Evolutionary conservation across 495 filamentous ascomycete species (phyloP), one percentile per base, ranked within the genome.

Genomic region (Penicillium robsamsonii): DNA sequence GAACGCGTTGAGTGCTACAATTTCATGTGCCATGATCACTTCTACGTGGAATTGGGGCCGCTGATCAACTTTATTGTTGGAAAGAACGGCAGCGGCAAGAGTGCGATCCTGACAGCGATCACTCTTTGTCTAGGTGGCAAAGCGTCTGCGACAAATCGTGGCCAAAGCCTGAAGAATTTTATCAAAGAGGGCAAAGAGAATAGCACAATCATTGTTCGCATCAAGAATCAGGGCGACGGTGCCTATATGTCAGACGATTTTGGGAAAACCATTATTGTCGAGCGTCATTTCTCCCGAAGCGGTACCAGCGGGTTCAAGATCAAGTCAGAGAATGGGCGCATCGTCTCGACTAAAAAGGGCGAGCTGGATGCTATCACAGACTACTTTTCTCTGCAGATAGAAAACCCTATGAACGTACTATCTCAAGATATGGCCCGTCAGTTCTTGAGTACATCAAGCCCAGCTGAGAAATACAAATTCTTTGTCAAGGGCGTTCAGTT

Each of bases 11-110:
- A 83, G 47, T 95, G 90, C 69, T 83, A 86, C 56, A 97, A 96
- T 66, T 96, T 96, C 68, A 96, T 97, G 94, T 97, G 93, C 64
- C 94, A 99, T 65, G 73, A 79, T 17, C 85, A 84, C 55, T 83
- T 97, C 15, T 80, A 86, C 50, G 87, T 96, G 46, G 81, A 87
- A 38, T 77, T 99, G 17, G 93, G 94, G 0, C 93, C 94, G 0
- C 79, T 96, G 5, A 94, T 97, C 61, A 99, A 97, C 69, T 99
- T 97, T 71, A 91, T 99, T 48, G 90, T 96, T 52, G 94, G 94
- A 3, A 90, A 96, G 65, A 99, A 99, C 70, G 94, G 94, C 40
- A 97, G 94, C 64, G 94, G 94, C n/a, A 99, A 99, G 75, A 97
- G 93, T 68, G 94, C 94, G 22, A 86, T 97, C 20, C 74, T 99